Base-by-base conservation (phyloP, 73 alveolate genomes). In the Vitrella brassicaformis region DNA sequence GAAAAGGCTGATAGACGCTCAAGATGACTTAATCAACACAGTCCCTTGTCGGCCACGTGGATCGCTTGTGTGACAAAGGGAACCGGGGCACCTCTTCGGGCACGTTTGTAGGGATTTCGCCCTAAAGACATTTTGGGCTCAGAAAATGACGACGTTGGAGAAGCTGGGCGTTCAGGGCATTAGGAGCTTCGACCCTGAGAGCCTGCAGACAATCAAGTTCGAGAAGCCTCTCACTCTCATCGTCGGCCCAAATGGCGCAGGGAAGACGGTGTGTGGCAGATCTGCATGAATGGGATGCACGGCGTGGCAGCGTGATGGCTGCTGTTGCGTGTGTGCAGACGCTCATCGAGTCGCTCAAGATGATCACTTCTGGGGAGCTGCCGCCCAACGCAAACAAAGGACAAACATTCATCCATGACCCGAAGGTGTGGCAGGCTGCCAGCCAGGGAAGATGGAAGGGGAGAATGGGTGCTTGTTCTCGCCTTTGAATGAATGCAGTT, bases 211-310 rank as follows among this genome's bases (percentile, higher is more conserved):
- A 80, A 87, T 93, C 47, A 97, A 93, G 81, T 93, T 93, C 80
- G 90, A 85, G 75, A 81, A 87, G 47, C 97, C 97, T 0, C 88
- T 93, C 65, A 93, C 98, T 0, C 85, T 93, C 64, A 93, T 93
- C 45, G 93, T 91, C 30, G 98, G 98, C 27, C 93, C 89, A 47
- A 93, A 93, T 85, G 98, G 98, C 67, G 90, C 97, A 67, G 98
- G 98, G 25, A 93, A 93, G 87, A 93, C 98, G 28, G 97, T 90
- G 88, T 80, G 89, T 22, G 22, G 56, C 4, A 8, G 22, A 39
- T 39, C 22, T 39, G 22, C 56, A 14, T 8, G 4, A 39, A n/a
- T n/a, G n/a, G 22, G 56, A 39, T 14, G 4, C 22, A 39, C 56
- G 4, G 4, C 56, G 4, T 39, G 56, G 56, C 14, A 8, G 22